These are phyloP conservation scores for Podospora conica DNA, from an alignment of 495 filamentous ascomycete species.

Conservation along the genomic window DNA sequence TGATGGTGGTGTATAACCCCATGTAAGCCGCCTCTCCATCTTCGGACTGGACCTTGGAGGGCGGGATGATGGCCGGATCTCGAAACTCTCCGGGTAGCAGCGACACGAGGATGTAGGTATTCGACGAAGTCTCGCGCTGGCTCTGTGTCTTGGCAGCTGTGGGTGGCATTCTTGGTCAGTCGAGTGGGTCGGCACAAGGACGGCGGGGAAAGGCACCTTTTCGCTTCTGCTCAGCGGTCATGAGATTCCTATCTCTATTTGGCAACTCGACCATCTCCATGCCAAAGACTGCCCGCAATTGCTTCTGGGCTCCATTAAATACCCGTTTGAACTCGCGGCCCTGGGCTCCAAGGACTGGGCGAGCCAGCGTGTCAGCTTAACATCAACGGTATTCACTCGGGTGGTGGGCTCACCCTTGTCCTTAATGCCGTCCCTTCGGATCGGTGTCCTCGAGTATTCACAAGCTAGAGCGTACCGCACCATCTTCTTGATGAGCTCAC, in stretches of 20 bases:
- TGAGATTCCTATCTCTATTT: slow-evolving; percentile 75
- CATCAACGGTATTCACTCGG: background rate
- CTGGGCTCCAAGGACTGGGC: slow-evolving; percentile 47
- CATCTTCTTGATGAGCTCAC: slow-evolving; percentile 75
- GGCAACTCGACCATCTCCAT: slow-evolving; percentile 86
- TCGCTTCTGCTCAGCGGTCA: slow-evolving; percentile 69
- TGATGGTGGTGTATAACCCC: slow-evolving; percentile 71
- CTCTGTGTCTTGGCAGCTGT: slow-evolving; percentile 39
- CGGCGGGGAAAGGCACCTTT: slow-evolving; percentile 21
- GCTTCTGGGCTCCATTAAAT: slow-evolving; percentile 60
- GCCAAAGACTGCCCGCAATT: slow-evolving; percentile 62
- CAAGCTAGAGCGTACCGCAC: slow-evolving; percentile 84
- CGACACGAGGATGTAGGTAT: slow-evolving; percentile 69
- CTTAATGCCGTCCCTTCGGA: slow-evolving; percentile 71
- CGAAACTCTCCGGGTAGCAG: slow-evolving; percentile 61
- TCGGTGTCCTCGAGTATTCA: slow-evolving; percentile 75
- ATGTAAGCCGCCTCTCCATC: slow-evolving; percentile 70
- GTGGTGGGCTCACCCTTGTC: slow-evolving; percentile 51
- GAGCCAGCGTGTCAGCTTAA: slow-evolving; percentile 6
- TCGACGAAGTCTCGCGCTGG: slow-evolving; percentile 46
- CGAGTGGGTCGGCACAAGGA: background rate
- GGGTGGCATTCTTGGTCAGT: background rate
- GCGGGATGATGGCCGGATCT: slow-evolving; percentile 57
- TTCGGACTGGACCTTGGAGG: slow-evolving; percentile 57
- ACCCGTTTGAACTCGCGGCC: slow-evolving; percentile 59